A percentile compares a stretch with the other conserved stretches of the same genome.
These are phyloP conservation scores for Boletus pseudo-olivaceus DNA, from an alignment of 768 basidiomycete genomes.

Conservation along the genomic window DNA sequence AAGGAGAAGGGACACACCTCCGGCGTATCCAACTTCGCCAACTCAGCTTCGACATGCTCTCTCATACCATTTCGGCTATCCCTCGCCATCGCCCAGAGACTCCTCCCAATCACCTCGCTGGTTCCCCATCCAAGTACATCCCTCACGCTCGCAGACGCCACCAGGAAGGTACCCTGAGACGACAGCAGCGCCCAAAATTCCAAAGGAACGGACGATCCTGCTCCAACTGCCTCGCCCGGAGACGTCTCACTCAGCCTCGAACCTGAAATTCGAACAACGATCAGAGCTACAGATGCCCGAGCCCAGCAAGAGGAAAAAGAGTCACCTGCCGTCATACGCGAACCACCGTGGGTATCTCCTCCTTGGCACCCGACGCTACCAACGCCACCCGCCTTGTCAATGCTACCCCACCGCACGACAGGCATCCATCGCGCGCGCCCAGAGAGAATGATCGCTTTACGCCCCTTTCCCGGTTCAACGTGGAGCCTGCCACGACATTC, in stretches of 20 bases:
- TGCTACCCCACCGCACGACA: constrained; percentile 53
- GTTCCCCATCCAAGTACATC: constrained; percentile 66
- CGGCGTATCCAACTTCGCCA: constrained; percentile 18
- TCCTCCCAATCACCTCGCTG: constrained; percentile 51
- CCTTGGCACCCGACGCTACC: neutral
- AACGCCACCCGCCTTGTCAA: constrained; percentile 47
- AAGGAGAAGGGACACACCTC: constrained; percentile 13
- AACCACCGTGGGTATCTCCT: neutral
- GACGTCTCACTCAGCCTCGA: neutral
- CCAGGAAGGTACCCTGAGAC: constrained; percentile 45
- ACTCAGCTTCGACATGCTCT: constrained; percentile 26
- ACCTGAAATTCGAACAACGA: neutral
- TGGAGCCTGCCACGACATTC: constrained; percentile 87
- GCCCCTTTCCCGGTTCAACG: constrained; percentile 88
- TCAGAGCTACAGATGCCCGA: neutral
- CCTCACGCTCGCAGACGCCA: constrained; percentile 46
- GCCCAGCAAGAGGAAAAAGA: neutral
- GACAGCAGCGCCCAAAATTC: constrained; percentile 56
- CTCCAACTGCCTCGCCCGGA: neutral
- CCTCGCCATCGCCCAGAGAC: constrained; percentile 38
- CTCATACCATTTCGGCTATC: constrained; percentile 16
- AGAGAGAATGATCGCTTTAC: constrained; percentile 91
- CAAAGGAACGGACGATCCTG: constrained; percentile 5
- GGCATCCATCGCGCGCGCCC: constrained; percentile 74
- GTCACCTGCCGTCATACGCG: constrained; percentile 22